These are phyloP conservation scores for Rhodomyrtus psidioides DNA, from an alignment of 441 rosid species.

Conservation along the genomic window DNA sequence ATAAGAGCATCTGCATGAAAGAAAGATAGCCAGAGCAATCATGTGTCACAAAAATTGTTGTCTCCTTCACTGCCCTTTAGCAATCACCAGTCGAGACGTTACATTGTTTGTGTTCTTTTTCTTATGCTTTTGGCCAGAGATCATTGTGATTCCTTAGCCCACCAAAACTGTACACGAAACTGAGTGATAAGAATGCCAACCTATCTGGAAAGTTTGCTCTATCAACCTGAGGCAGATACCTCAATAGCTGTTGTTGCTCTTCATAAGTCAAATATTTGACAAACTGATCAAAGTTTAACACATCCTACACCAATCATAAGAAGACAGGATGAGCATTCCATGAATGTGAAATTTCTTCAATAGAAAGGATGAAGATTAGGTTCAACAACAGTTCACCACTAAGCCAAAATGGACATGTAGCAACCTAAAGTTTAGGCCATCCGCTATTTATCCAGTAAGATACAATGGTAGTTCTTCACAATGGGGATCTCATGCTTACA, in stretches of 20 bases:
- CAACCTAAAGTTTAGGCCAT: background rate
- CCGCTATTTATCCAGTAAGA: background rate
- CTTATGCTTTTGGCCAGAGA: background rate
- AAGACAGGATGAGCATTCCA: background rate
- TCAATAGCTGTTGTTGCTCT: slow-evolving; percentile 71
- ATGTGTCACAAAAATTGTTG: background rate
- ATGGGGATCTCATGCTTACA: background rate
- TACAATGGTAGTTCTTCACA: background rate
- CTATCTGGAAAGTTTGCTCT: slow-evolving; percentile 45
- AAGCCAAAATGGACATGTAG: background rate
- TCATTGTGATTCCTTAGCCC: background rate
- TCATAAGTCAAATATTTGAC: slow-evolving; percentile 47
- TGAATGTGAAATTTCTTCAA: background rate
- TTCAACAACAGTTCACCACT: background rate
- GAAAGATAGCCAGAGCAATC: background rate
- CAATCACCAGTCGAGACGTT: background rate
- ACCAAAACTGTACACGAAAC: background rate
- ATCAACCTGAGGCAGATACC: slow-evolving; percentile 62
- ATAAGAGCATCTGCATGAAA: background rate
- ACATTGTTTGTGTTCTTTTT: background rate
- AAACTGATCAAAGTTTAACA: slow-evolving; percentile 78
- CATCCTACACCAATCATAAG: slow-evolving; percentile 34
- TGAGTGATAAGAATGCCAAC: slow-evolving; percentile 20
- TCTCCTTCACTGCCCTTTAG: background rate
- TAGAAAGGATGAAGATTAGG: background rate